Percentiles rank a stretch among this genome's conserved stretches.
Evolutionary conservation across 345 rosid species (phyloP).

Genomic region (Salix exigua): DNA sequence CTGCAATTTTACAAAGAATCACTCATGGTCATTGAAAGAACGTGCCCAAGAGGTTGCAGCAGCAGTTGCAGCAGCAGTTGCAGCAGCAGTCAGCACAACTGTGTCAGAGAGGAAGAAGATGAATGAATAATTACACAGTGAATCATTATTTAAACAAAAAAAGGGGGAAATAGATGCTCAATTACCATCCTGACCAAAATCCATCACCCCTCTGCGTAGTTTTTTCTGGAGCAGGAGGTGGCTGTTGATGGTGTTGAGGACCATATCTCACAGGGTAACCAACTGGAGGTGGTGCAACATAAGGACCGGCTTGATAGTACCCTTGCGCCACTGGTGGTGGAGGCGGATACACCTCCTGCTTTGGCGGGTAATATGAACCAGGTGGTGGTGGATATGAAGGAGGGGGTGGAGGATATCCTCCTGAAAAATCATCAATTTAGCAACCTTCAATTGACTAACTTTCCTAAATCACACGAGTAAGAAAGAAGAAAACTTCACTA

Average conservation of each 20-base stretch:
- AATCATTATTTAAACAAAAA: neutral
- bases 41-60: conserved; percentile 3
- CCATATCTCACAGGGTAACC: conserved; percentile 19
- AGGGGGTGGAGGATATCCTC: conserved; percentile 4
- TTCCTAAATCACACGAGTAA: neutral
- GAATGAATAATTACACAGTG: no score
- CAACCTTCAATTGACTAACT: neutral
- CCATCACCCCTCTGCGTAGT: conserved; percentile 1
- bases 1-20: neutral
- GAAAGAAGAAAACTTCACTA: neutral
- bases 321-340: conserved; percentile 4
- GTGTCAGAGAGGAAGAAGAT: neutral
- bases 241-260: neutral
- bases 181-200: conserved; percentile 14
- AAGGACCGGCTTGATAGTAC: conserved; percentile 2
- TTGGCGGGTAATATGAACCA: neutral
- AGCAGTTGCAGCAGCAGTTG: neutral
- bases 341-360: neutral
- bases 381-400: neutral
- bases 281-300: conserved; percentile 22
- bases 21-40: conserved; percentile 14
- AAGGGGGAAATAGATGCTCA: neutral
- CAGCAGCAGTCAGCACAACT: conserved; percentile 26
- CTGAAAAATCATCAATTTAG: neutral
- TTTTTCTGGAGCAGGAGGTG: neutral